Evolutionary conservation across 176 grass and related monocot species (phyloP).

Genomic region (Tuctoria greenei): DNA sequence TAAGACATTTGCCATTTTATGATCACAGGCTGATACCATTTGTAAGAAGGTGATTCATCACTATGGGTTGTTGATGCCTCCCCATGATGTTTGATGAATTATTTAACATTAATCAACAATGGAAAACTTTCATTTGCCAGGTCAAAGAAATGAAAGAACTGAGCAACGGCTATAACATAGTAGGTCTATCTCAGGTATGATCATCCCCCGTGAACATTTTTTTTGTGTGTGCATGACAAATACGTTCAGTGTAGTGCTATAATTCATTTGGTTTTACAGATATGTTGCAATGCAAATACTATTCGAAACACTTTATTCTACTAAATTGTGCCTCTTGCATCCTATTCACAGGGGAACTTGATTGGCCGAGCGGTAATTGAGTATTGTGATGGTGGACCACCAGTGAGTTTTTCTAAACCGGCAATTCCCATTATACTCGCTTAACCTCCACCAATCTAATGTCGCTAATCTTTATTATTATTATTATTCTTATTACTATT

Average conservation of each 20-base stretch:
- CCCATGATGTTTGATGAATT: neutral
- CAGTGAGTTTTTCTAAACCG: conserved; percentile 53
- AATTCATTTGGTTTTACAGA: conserved; percentile 3
- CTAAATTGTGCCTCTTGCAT: conserved; percentile 12
- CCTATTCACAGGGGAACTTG: conserved; percentile 69
- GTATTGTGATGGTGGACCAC: conserved; percentile 74
- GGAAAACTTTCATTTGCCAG: conserved; percentile 43
- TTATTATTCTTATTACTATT: no score
- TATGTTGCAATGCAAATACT: neutral
- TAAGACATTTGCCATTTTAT: neutral
- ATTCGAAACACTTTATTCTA: neutral
- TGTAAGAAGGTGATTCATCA: conserved; percentile 69
- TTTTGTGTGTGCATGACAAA: neutral
- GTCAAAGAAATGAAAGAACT: conserved; percentile 81
- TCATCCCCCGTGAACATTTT: neutral
- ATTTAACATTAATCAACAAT: conserved; percentile 1
- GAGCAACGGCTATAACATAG: conserved; percentile 69
- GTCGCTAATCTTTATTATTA: neutral
- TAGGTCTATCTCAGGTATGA: conserved; percentile 89
- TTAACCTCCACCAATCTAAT: neutral
- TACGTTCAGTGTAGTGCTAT: neutral
- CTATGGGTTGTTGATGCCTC: neutral
- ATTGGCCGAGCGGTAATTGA: conserved; percentile 88
- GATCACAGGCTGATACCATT: conserved; percentile 66
- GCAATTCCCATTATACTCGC: neutral